Evolutionary conservation across 1,284 basidiomycete genomes (phyloP).

Genomic region (Meira miltonrushii): DNA sequence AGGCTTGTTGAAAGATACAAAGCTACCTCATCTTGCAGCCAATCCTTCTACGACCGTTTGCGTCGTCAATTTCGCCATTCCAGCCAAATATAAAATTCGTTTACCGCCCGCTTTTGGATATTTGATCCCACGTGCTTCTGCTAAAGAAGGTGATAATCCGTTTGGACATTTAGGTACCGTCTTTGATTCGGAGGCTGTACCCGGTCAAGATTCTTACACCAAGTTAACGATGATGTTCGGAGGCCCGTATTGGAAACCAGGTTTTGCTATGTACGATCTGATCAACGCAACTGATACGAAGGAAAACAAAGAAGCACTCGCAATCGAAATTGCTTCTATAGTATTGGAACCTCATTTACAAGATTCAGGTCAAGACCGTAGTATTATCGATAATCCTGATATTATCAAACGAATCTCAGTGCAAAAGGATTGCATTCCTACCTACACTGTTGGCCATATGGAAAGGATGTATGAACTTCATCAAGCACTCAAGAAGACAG

Average conservation of each 20-base stretch:
- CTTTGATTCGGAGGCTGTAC: conserved; percentile 61
- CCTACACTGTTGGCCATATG: conserved; percentile 69
- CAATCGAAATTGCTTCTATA: neutral
- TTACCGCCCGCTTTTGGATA: conserved; percentile 80
- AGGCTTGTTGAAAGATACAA: conserved; percentile 24
- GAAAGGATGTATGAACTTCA: conserved; percentile 65
- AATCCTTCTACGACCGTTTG: conserved; percentile 48
- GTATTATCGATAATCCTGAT: conserved; percentile 55
- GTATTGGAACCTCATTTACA: neutral
- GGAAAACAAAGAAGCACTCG: conserved; percentile 24
- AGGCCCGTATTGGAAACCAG: conserved; percentile 56
- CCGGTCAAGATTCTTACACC: conserved; percentile 31
- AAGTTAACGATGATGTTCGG: conserved; percentile 91
- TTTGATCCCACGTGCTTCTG: conserved; percentile 71
- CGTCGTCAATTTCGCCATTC: conserved; percentile 44
- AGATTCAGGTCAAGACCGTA: conserved; percentile 48
- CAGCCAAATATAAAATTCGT: conserved; percentile 66
- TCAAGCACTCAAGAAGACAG: conserved; percentile 52
- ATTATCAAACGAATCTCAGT: conserved; percentile 24
- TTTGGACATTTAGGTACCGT: conserved; percentile 56
- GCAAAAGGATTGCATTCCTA: conserved; percentile 75
- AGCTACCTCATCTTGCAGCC: conserved; percentile 53
- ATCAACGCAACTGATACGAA: neutral
- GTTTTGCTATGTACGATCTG: neutral
- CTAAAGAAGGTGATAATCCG: conserved; percentile 54